Percentiles rank a stretch among this genome's conserved stretches.
Conservation (phyloP, 1,284 basidiomycete species). For the Pseudozyma sp. region DNA sequence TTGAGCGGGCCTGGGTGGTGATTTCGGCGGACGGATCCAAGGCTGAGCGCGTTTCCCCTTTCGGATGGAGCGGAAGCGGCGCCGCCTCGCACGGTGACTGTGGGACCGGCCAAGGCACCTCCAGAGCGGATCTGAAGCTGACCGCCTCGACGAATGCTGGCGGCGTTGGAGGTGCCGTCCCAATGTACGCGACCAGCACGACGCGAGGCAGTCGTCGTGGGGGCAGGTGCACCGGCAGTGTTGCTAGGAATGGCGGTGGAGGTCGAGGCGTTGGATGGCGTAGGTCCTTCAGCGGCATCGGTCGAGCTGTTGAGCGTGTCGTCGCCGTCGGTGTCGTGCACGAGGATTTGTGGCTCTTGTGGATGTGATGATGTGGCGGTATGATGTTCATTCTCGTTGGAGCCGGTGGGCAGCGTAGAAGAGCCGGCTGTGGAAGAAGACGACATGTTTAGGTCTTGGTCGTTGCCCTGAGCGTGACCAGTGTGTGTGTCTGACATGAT, state of each 20-base stretch:
- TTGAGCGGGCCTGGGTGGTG: constrained; percentile 65
- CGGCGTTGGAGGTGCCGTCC: constrained; percentile 47
- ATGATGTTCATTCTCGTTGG: constrained; percentile 14
- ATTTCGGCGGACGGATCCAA: constrained; percentile 47
- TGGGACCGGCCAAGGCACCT: constrained; percentile 43
- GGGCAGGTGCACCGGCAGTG: constrained; percentile 2
- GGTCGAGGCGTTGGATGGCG: constrained; percentile 11
- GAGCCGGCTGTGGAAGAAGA: constrained; percentile 38
- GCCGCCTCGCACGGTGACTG: constrained; percentile 52
- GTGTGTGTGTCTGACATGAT: constrained; percentile 27
- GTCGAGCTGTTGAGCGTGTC: constrained; percentile 15
- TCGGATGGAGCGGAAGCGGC: constrained; percentile 16
- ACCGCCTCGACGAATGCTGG: constrained; percentile 33
- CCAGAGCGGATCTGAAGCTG: constrained; percentile 36
- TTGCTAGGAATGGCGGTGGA: constrained; percentile 16
- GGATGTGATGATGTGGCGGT: neutral
- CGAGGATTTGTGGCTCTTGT: constrained; percentile 15
- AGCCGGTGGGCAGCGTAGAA: constrained; percentile 27
- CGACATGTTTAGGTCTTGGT: constrained; percentile 20
- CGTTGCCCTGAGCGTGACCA: neutral
- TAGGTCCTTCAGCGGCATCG: neutral
- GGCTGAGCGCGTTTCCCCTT: constrained; percentile 17
- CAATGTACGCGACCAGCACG: constrained; percentile 46
- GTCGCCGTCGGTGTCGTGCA: constrained; percentile 20
- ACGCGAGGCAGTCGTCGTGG: constrained; percentile 12